Evolutionary conservation across 768 basidiomycete genomes (phyloP).

Genomic region (Leucosporidium creatinivorum): DNA sequence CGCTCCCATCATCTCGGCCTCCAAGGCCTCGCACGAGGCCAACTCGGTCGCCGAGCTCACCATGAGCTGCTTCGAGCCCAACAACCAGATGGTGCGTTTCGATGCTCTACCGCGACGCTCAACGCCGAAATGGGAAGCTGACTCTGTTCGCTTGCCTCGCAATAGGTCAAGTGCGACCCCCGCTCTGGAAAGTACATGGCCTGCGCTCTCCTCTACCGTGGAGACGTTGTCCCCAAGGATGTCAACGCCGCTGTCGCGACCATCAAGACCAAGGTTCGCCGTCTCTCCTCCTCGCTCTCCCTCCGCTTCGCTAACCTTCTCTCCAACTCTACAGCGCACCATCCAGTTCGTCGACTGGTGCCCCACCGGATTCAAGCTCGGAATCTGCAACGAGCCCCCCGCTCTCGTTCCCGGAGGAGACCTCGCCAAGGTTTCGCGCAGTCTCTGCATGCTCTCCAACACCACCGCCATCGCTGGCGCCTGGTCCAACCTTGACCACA

Average conservation of each 20-base stretch:
- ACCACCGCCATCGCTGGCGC: conserved; percentile 90
- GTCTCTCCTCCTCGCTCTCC: too few species aligned
- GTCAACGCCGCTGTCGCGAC: conserved; percentile 82
- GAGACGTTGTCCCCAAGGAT: conserved; percentile 95
- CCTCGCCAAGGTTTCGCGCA: conserved; percentile 85
- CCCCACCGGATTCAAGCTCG: conserved; percentile 96
- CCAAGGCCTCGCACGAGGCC: conserved; percentile 92
- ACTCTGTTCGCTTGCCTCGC: conserved; percentile 50
- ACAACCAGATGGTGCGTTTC: conserved; percentile 76
- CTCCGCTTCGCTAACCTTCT: too few species aligned
- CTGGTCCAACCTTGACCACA: conserved; percentile 78
- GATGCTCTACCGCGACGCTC: conserved; percentile 29
- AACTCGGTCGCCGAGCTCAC: conserved; percentile 99
- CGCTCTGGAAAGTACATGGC: conserved; percentile 94
- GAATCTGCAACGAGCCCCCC: conserved; percentile 94
- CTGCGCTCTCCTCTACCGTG: conserved; percentile 43
- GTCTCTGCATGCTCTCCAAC: conserved; percentile 96
- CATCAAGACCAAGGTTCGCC: conserved; percentile 68
- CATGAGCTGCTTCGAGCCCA: conserved; percentile 91
- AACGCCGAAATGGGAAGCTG: conserved; percentile 40
- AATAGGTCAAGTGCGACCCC: conserved; percentile 94
- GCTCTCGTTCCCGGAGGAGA: conserved; percentile 89
- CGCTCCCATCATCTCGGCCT: conserved; percentile 82
- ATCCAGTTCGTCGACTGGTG: conserved; percentile 99
- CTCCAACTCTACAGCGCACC: conserved; percentile 58